These are phyloP conservation scores for Colletotrichum sp. DNA, from an alignment of 2,329 filamentous ascomycete species.

Conservation along the genomic window DNA sequence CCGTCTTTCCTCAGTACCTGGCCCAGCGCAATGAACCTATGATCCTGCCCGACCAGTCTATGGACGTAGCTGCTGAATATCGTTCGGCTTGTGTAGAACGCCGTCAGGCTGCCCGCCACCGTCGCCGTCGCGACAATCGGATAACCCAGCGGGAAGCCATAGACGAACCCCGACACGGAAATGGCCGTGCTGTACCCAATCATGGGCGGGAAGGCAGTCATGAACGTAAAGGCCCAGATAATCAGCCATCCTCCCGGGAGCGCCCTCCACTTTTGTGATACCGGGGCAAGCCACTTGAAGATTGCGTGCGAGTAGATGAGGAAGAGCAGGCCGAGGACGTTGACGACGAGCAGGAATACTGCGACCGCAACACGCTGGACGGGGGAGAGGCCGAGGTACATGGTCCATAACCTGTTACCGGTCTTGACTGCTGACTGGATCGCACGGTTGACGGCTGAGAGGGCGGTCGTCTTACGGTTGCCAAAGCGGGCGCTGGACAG, in stretches of 20 bases:
- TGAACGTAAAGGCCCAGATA: slow-evolving; percentile 76
- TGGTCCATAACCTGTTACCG: slow-evolving; percentile 47
- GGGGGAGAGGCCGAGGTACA: slow-evolving; percentile 62
- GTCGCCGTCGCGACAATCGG: slow-evolving; percentile 82
- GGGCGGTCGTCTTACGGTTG: slow-evolving; percentile 19
- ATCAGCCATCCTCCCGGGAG: slow-evolving; percentile 76
- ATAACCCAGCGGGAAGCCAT: slow-evolving; percentile 72
- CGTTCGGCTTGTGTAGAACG: slow-evolving; percentile 82
- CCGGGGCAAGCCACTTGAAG: slow-evolving; percentile 75
- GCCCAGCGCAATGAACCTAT: slow-evolving; percentile 85
- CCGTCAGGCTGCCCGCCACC: slow-evolving; percentile 75
- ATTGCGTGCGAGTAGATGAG: slow-evolving; percentile 81
- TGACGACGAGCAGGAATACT: slow-evolving; percentile 52
- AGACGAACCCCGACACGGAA: slow-evolving; percentile 60
- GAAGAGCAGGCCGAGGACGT: slow-evolving; percentile 68
- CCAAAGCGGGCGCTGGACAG: slow-evolving; percentile 48
- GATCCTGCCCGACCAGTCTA: slow-evolving; percentile 80
- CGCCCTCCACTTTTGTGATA: slow-evolving; percentile 78
- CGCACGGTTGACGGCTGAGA: slow-evolving; percentile 41
- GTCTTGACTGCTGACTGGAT: slow-evolving; percentile 47
- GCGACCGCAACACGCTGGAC: slow-evolving; percentile 67
- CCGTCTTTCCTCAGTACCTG: slow-evolving; percentile 92
- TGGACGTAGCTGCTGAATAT: slow-evolving; percentile 81
- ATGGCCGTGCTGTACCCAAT: slow-evolving; percentile 83
- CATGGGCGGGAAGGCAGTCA: slow-evolving; percentile 83